phyloP scores from a whole-genome alignment of 176 grass and related monocot species.

The Tillandsia leiboldiana region DNA sequence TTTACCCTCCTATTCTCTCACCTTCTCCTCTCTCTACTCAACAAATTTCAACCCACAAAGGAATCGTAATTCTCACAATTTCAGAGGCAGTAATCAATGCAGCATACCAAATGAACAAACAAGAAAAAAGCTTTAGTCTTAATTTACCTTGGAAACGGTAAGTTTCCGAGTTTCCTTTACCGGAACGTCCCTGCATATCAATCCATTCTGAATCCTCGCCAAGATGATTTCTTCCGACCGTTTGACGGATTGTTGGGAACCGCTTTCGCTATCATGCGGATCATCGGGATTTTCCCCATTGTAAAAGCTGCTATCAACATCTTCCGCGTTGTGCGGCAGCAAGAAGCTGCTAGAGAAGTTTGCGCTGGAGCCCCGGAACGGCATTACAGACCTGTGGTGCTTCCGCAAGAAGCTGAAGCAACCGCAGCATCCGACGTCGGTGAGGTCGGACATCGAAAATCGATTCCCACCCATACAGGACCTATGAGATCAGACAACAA shows the following conservation, averaged over 20 bases:
- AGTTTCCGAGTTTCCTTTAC: slow-evolving; percentile 59
- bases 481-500: not conserved
- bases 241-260: slow-evolving; percentile 14
- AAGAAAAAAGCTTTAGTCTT: not conserved
- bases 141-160: slow-evolving; percentile 44
- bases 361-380: not conserved
- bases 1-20: too few species aligned
- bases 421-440: slow-evolving; percentile 55
- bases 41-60: too few species aligned
- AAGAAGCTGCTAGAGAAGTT: slow-evolving; percentile 31
- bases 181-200: slow-evolving; percentile 46
- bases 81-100: too few species aligned
- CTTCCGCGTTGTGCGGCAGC: slow-evolving; percentile 29
- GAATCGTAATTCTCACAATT: too few species aligned
- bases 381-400: slow-evolving; percentile 12
- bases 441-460: slow-evolving; percentile 34
- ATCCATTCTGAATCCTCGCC: slow-evolving; percentile 38
- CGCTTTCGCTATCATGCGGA: slow-evolving; percentile 30
- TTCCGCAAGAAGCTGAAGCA: slow-evolving; percentile 73
- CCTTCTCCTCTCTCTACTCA: too few species aligned
- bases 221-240: slow-evolving; percentile 58
- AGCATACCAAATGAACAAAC: not conserved
- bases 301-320: slow-evolving; percentile 42
- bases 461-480: not conserved
- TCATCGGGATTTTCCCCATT: slow-evolving; percentile 29